These are phyloP conservation scores for Filobasidium wieringae DNA, from an alignment of 768 basidiomycete species.

Conservation along the genomic window DNA sequence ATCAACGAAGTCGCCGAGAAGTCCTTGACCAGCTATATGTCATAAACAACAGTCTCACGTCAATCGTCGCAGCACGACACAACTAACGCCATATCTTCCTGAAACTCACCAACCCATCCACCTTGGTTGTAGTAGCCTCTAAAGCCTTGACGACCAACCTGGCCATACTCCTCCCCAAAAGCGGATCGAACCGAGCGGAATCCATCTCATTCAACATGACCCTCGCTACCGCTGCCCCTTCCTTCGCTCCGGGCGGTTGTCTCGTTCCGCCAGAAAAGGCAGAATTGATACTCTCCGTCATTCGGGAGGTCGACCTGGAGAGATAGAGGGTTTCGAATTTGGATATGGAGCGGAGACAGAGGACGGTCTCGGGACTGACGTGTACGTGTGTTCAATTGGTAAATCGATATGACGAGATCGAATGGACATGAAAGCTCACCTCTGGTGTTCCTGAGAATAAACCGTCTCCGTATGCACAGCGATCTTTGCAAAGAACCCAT, in stretches of 20 bases:
- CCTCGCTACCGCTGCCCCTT: slow-evolving; percentile 66
- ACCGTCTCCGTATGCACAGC: slow-evolving; percentile 90
- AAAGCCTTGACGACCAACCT: slow-evolving; percentile 57
- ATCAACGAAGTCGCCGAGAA: slow-evolving; percentile 62
- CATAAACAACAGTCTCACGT: not conserved
- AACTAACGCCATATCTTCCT: not conserved
- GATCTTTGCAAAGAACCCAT: slow-evolving; percentile 92
- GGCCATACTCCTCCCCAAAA: slow-evolving; percentile 68
- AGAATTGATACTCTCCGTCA: slow-evolving; percentile 70
- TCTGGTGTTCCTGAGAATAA: slow-evolving; percentile 72
- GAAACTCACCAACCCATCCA: slow-evolving; percentile 57
- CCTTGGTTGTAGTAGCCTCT: slow-evolving; percentile 54
- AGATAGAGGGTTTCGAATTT: slow-evolving; percentile 82
- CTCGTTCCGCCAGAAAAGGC: slow-evolving; percentile 63
- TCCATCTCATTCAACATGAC: slow-evolving; percentile 82
- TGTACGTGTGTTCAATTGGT: not conserved
- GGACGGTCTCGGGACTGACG: slow-evolving; percentile 77
- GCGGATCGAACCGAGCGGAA: slow-evolving; percentile 80
- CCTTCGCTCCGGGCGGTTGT: slow-evolving; percentile 57
- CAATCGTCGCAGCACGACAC: not conserved
- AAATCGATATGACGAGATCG: not conserved
- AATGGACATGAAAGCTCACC: slow-evolving; percentile 43
- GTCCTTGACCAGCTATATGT: slow-evolving; percentile 55
- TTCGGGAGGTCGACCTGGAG: slow-evolving; percentile 63
- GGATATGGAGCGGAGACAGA: slow-evolving; percentile 70